These are phyloP conservation scores for Termitomyces sp. DNA, from an alignment of 768 basidiomycete genomes.

Conservation along the genomic window DNA sequence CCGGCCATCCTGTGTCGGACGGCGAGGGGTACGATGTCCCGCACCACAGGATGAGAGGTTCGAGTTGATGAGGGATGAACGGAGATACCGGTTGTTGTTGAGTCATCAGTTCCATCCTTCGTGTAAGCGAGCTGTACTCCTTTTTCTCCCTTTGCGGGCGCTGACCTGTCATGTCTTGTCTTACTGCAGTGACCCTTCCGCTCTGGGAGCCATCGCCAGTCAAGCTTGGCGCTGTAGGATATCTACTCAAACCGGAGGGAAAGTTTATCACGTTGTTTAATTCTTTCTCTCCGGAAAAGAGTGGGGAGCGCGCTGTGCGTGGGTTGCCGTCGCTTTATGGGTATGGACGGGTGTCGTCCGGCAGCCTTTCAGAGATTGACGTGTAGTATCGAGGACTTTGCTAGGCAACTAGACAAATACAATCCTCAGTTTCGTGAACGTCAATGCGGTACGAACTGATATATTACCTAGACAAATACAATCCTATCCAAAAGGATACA, in stretches of 20 bases:
- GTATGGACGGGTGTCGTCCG: slow-evolving; percentile 47
- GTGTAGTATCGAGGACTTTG: too few relatives aligned
- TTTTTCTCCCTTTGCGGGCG: not conserved
- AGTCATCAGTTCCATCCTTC: slow-evolving; percentile 69
- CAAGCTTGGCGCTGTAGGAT: slow-evolving; percentile 70
- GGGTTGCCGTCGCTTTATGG: slow-evolving; percentile 56
- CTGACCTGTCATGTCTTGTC: not conserved
- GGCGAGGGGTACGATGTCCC: too few relatives aligned
- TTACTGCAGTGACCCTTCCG: slow-evolving; percentile 53
- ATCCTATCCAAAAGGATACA: too few relatives aligned
- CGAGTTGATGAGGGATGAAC: slow-evolving; percentile 40
- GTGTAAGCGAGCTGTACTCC: slow-evolving; percentile 39
- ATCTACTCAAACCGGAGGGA: slow-evolving; percentile 61
- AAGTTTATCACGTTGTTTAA: slow-evolving; percentile 71
- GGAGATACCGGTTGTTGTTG: too few relatives aligned
- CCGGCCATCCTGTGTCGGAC: slow-evolving; percentile 1
- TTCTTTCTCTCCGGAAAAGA: slow-evolving; percentile 48
- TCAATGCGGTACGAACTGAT: too few relatives aligned
- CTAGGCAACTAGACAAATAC: too few relatives aligned
- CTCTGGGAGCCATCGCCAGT: slow-evolving; percentile 67
- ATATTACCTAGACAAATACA: too few relatives aligned
- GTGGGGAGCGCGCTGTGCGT: slow-evolving; percentile 37
- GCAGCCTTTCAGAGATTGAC: too few relatives aligned
- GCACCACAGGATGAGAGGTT: too few relatives aligned
- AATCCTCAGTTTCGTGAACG: too few relatives aligned